Conservation (phyloP, 176 grass and related monocot species). For the Tillandsia leiboldiana region DNA sequence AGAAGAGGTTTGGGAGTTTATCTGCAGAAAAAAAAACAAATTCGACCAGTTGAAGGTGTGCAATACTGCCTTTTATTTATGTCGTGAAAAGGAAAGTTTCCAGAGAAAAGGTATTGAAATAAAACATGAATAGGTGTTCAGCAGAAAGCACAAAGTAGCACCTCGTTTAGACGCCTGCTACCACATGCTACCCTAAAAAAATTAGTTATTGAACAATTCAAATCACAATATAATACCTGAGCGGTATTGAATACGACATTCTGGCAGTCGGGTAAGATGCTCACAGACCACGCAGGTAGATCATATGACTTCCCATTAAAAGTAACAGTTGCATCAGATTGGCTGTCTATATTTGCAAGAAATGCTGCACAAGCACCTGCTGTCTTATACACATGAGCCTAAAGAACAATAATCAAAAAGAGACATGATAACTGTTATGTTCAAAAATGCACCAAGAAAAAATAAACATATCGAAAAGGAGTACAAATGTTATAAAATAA, state of each 20-base stretch:
- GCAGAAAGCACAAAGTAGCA: too few relatives aligned
- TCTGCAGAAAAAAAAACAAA: slow-evolving; percentile 24
- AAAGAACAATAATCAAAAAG: not conserved
- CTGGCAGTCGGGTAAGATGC: slow-evolving; percentile 96
- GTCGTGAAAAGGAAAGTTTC: not conserved
- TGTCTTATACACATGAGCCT: slow-evolving; percentile 66
- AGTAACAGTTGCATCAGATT: slow-evolving; percentile 66
- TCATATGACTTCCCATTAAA: slow-evolving; percentile 74
- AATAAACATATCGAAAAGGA: too few relatives aligned
- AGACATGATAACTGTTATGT: too few relatives aligned
- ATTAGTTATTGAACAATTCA: not conserved
- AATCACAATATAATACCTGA: slow-evolving; percentile 36
- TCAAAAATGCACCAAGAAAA: too few relatives aligned
- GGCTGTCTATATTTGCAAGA: slow-evolving; percentile 70
- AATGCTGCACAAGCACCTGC: slow-evolving; percentile 73
- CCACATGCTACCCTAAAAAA: not conserved
- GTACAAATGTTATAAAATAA: too few relatives aligned
- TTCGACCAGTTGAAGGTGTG: not conserved
- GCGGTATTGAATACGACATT: slow-evolving; percentile 90
- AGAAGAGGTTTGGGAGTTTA: slow-evolving; percentile 54
- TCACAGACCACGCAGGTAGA: slow-evolving; percentile 90
- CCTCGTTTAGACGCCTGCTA: not conserved
- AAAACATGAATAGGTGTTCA: too few relatives aligned
- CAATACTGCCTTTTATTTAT: not conserved
- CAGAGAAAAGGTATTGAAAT: not conserved